phyloP scores from a whole-genome alignment of 805 yeast genomes.

The Starmera pachycereana region DNA sequence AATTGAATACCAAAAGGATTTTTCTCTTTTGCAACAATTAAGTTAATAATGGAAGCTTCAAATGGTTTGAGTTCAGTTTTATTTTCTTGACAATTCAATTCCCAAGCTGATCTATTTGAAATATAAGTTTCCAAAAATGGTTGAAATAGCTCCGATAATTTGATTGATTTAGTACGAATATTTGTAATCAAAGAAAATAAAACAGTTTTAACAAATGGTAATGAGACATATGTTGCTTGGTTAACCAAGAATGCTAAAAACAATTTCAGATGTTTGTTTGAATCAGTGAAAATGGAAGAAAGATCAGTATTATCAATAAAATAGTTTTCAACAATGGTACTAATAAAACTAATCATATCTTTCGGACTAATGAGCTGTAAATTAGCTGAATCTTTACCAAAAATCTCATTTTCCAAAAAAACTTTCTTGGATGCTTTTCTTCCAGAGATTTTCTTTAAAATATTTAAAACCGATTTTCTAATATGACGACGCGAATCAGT shows the following conservation, averaged over 20 bases:
- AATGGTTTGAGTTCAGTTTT: constrained; percentile 42
- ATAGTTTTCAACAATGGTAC: constrained; percentile 32
- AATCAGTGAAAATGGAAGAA: constrained; percentile 27
- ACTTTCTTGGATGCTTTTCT: constrained; percentile 28
- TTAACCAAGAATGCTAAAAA: constrained; percentile 56
- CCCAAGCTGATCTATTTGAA: constrained; percentile 35
- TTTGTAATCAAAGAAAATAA: constrained; percentile 28
- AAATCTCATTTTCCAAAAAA: constrained; percentile 45
- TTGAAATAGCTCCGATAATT: constrained; percentile 38
- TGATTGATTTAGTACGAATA: constrained; percentile 26
- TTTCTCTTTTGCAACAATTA: constrained; percentile 55
- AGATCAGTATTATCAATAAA: constrained; percentile 41
- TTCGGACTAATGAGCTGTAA: constrained; percentile 53
- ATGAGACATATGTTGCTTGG: constrained; percentile 44
- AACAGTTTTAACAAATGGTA: constrained; percentile 47
- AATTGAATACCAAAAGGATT: constrained; percentile 48
- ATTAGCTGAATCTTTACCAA: constrained; percentile 37
- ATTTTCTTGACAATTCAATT: constrained; percentile 30
- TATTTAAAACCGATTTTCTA: constrained; percentile 32
- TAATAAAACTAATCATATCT: constrained; percentile 43
- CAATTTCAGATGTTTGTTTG: constrained; percentile 49
- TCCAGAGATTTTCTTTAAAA: constrained; percentile 26
- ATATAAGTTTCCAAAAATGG: constrained; percentile 36
- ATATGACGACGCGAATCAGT: constrained; percentile 39
- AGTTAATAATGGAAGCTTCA: constrained; percentile 46